Base-by-base conservation (phyloP, 352 stramenopile genomes). In the Pythium apleroticum region DNA sequence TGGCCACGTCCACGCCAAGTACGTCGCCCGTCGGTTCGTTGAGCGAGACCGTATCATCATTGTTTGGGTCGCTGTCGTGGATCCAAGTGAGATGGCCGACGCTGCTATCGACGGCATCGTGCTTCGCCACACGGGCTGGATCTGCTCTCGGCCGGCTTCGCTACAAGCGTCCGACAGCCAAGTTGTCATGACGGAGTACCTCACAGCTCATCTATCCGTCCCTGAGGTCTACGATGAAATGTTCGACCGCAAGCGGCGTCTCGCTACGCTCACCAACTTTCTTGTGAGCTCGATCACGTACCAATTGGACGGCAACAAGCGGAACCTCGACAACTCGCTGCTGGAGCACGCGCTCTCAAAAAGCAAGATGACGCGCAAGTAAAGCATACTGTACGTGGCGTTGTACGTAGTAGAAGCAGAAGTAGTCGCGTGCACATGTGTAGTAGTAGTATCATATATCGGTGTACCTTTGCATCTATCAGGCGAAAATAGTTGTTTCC, bases 101-200 rank as follows among this genome's bases (percentile, higher is more conserved):
- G 6, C 31, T 0, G 25, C 50, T 5, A 59, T 72, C 2, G 53
- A 72, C 11, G 65, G 53, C 7, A 46, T 62, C 10, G 25, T 46
- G 19, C 52, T 72, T 17, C 57, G 59, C 27, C 58, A 72, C 37
- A 63, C 52, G 12, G 65, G 65, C 11, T 72, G 65, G 65, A 49
- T 61, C 2, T 60, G 50, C 35, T 24, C 35, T 4, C 49, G 64
- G 0, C 15, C 27, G 10, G 43, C 56, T 8, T 27, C 45, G 3
- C 2, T 64, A 1, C 24, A 11, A 3, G 24, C 24, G 1, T 7
- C 41, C 1, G 14, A 49, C 9, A 14, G 27, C 10, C 4, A 31
- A 25, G 27, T 11, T 1, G 49, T 30, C 39, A 62, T 66, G 50
- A 53, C 50, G 10, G 57, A 66, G 45, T 62, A 27, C 24, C n/a